Conservation (phyloP, 2,329 filamentous ascomycete genomes). For the Aureobasidium subglaciale region DNA sequence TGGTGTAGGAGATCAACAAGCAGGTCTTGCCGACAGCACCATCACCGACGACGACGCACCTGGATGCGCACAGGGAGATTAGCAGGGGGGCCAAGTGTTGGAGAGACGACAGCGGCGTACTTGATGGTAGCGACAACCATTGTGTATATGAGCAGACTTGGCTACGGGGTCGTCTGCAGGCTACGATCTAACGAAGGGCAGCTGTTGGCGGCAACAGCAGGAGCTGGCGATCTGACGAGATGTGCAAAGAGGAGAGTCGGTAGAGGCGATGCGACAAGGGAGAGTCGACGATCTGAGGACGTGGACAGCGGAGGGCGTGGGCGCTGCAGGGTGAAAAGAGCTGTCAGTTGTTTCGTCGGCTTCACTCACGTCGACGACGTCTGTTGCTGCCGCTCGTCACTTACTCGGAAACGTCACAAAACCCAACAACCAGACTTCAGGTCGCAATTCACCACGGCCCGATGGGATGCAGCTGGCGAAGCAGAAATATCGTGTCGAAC, state of each 20-base stretch:
- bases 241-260: not conserved
- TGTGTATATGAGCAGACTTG: conserved; percentile 16
- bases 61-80: conserved; percentile 32
- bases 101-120: conserved; percentile 18
- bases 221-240: not conserved
- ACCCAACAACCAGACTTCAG: conserved; percentile 2
- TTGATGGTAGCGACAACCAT: conserved; percentile 31
- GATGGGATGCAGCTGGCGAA: conserved; percentile 7
- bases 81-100: not conserved
- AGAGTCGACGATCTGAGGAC: not conserved
- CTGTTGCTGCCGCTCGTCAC: not conserved
- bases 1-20: conserved; percentile 97
- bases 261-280: conserved; percentile 5
- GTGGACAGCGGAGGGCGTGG: not conserved
- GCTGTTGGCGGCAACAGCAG: not conserved
- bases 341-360: conserved; percentile 2
- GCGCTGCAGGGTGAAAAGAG: not conserved
- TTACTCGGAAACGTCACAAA: conserved; percentile 5
- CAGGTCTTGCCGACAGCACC: conserved; percentile 99
- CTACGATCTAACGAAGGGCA: conserved; percentile 4
- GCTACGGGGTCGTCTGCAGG: too few relatives aligned
- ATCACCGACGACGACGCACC: conserved; percentile 97
- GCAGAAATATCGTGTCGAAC: not conserved
- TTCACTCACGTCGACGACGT: not conserved
- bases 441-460: not conserved